Evolutionary conservation across 2,329 filamentous ascomycete species (phyloP).

Genomic region (Ilyonectria destructans): DNA sequence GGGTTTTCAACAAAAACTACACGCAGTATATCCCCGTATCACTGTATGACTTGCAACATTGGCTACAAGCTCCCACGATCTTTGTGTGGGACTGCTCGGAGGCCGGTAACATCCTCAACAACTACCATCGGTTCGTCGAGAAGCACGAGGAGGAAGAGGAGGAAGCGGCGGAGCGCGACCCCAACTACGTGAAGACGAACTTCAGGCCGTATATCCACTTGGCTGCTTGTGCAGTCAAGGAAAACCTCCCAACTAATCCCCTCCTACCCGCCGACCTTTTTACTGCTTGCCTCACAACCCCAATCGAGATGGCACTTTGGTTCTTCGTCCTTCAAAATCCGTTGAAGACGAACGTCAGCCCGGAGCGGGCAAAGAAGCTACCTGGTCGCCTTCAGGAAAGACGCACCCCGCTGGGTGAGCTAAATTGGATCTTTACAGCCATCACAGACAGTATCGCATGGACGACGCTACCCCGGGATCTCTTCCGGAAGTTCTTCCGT

Average conservation of each 20-base stretch:
- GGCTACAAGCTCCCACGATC: constrained; percentile 94
- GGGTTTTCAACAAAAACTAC: constrained; percentile 99
- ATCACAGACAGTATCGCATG: constrained; percentile 99
- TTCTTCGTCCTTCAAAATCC: constrained; percentile 98
- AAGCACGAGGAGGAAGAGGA: constrained; percentile 94
- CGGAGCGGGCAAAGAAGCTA: constrained; percentile 89
- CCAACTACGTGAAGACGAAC: constrained; percentile 85
- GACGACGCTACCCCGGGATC: constrained; percentile 90
- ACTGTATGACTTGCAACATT: constrained; percentile 93
- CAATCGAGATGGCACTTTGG: constrained; percentile 96
- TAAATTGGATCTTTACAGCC: constrained; percentile 99
- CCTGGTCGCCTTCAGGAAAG: constrained; percentile 94
- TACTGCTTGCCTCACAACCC: constrained; percentile 94
- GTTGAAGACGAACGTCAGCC: constrained; percentile 76
- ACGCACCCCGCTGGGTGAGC: constrained; percentile 91
- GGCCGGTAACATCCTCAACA: constrained; percentile 94
- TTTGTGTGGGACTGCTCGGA: constrained; percentile 99
- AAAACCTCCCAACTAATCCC: constrained; percentile 95
- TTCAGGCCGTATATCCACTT: constrained; percentile 86
- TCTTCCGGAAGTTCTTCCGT: constrained; percentile 97
- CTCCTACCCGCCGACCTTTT: constrained; percentile 95
- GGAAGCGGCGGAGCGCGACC: constrained; percentile 83
- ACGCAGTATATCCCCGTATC: constrained; percentile 99
- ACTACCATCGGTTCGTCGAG: constrained; percentile 94
- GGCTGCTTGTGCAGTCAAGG: constrained; percentile 90